phyloP scores from a whole-genome alignment of 768 basidiomycete species.

The Agrocybe pediades region DNA sequence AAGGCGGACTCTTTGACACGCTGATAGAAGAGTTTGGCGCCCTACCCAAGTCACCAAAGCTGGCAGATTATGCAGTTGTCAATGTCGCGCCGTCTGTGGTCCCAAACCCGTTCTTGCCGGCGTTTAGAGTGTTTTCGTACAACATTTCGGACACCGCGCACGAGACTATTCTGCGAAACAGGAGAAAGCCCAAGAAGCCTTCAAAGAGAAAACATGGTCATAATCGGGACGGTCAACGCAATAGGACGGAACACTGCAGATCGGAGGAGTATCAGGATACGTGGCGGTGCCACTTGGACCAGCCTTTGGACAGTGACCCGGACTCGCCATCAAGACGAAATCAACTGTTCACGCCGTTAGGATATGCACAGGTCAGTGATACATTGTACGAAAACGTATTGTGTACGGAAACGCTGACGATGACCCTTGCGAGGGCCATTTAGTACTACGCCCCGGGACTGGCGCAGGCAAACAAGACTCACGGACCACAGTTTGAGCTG shows the following conservation, averaged over 20 bases:
- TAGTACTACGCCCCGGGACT: slow-evolving; percentile 72
- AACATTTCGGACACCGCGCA: slow-evolving; percentile 54
- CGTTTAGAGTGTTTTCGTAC: slow-evolving; percentile 81
- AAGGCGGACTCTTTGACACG: slow-evolving; percentile 50
- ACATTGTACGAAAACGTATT: slow-evolving; percentile 12
- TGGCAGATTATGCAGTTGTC: slow-evolving; percentile 68
- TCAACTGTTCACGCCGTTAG: slow-evolving; percentile 69
- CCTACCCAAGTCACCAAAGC: slow-evolving; percentile 53
- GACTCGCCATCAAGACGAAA: slow-evolving; percentile 74
- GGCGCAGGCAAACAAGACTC: slow-evolving; percentile 43
- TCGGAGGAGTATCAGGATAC: slow-evolving; percentile 53
- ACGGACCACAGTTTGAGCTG: slow-evolving; percentile 65
- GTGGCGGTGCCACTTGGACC: slow-evolving; percentile 64
- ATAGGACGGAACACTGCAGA: slow-evolving; percentile 49
- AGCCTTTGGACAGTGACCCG: slow-evolving; percentile 62
- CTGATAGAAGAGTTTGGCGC: slow-evolving; percentile 67
- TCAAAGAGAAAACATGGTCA: slow-evolving; percentile 51
- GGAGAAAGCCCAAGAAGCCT: slow-evolving; percentile 25
- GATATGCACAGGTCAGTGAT: slow-evolving; percentile 80
- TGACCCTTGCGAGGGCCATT: background rate
- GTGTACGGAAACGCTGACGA: background rate
- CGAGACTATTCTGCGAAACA: slow-evolving; percentile 12
- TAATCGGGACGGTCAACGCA: slow-evolving; percentile 44
- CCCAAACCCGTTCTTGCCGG: slow-evolving; percentile 84
- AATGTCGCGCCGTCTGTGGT: slow-evolving; percentile 84